Evolutionary conservation across 208 protist genomes (phyloP).

Genomic region (Crithidia thermophila): DNA sequence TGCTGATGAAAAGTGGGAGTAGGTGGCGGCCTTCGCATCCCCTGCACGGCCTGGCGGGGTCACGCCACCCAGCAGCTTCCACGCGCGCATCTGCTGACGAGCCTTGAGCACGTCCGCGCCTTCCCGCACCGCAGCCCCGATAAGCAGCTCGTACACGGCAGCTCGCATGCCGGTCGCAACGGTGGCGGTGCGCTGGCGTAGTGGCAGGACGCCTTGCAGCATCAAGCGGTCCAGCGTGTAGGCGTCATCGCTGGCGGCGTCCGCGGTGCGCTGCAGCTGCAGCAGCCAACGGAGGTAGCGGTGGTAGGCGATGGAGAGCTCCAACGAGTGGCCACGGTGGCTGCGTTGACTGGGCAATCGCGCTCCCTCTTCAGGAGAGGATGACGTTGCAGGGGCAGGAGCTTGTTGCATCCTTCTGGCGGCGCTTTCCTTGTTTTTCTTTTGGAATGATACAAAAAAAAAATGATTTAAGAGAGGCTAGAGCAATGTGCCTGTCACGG

Average conservation of each 20-base stretch:
- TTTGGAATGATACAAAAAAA: too few species aligned
- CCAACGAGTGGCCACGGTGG: neutral
- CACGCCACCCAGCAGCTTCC: constrained; percentile 9
- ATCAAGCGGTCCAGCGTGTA: constrained; percentile 30
- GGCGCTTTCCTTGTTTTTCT: too few species aligned
- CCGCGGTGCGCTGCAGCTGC: constrained; percentile 21
- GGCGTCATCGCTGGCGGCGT: constrained; percentile 31
- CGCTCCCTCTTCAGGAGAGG: too few species aligned
- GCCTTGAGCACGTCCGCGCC: neutral
- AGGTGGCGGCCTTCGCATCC: constrained; percentile 1
- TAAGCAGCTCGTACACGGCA: constrained; percentile 20
- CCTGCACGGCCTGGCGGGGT: neutral
- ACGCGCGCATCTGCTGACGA: constrained; percentile 9
- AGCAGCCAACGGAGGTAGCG: constrained; percentile 27
- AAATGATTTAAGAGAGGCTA: too few species aligned
- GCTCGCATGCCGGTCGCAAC: constrained; percentile 7
- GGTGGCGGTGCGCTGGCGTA: constrained; percentile 20
- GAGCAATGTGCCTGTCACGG: too few species aligned
- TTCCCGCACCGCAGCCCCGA: constrained; percentile 13
- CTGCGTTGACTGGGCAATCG: neutral
- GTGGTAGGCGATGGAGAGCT: constrained; percentile 13
- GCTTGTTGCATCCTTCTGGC: too few species aligned
- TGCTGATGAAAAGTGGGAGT: constrained; percentile 3
- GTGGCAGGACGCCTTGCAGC: constrained; percentile 20
- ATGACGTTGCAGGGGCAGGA: too few species aligned